Evolutionary conservation across 192 early-diverging fungal genomes (phyloP).

Genomic region (Paraglomus occultum): DNA sequence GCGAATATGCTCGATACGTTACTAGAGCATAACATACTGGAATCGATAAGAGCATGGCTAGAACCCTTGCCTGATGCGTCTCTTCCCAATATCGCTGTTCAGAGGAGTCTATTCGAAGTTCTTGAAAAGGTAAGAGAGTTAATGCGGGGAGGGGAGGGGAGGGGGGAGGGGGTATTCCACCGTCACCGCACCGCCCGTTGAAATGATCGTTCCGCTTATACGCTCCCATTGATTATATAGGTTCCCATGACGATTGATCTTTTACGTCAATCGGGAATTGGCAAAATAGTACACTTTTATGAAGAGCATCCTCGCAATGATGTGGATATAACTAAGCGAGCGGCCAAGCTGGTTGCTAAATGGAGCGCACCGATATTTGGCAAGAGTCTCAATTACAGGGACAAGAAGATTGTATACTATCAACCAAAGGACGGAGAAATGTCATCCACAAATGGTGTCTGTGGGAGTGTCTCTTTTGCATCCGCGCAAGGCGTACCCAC

Average conservation of each 20-base stretch:
- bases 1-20: slow-evolving; percentile 61
- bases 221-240: slow-evolving; percentile 16
- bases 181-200: no score
- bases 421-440: no score
- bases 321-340: slow-evolving; percentile 54
- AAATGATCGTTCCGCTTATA: no score
- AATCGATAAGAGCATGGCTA: slow-evolving; percentile 81
- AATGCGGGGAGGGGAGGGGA: no score
- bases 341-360: slow-evolving; percentile 70
- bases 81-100: slow-evolving; percentile 81
- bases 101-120: slow-evolving; percentile 66
- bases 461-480: no score
- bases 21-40: slow-evolving; percentile 78
- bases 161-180: no score
- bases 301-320: slow-evolving; percentile 70
- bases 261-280: slow-evolving; percentile 72
- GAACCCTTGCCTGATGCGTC: slow-evolving; percentile 86
- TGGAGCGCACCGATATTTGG: slow-evolving; percentile 81
- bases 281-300: slow-evolving; percentile 81
- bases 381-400: slow-evolving; percentile 64
- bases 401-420: slow-evolving; percentile 21
- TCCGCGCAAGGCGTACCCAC: no score
- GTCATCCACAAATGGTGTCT: no score
- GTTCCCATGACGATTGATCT: slow-evolving; percentile 67
- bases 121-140: slow-evolving; percentile 68